These are phyloP conservation scores for Xerocomellus intermedius DNA, from an alignment of 768 basidiomycete genomes.

Conservation along the genomic window DNA sequence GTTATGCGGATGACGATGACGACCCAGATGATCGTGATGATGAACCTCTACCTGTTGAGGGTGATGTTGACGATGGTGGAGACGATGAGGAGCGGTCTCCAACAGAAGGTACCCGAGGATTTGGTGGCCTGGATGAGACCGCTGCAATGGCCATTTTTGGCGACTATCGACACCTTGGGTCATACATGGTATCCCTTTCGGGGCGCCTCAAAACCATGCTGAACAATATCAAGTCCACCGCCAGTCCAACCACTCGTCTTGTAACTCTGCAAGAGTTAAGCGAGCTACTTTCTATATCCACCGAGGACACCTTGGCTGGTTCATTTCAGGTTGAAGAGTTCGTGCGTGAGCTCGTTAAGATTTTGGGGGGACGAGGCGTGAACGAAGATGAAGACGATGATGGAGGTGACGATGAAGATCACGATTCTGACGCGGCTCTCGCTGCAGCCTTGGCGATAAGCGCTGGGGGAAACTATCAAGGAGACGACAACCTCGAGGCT, in stretches of 20 bases:
- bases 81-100: constrained; percentile 38
- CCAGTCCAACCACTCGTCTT: constrained; percentile 82
- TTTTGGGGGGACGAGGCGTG: constrained; percentile 77
- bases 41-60: constrained; percentile 44
- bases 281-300: constrained; percentile 93
- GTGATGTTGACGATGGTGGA: constrained; percentile 45
- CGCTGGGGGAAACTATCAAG: constrained; percentile 62
- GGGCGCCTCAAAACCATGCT: constrained; percentile 88
- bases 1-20: constrained; percentile 40
- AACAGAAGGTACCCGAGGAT: constrained; percentile 36
- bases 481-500: constrained; percentile 87
- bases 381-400: constrained; percentile 74
- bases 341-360: constrained; percentile 87
- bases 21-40: constrained; percentile 49
- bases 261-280: constrained; percentile 92
- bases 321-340: constrained; percentile 95
- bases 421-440: constrained; percentile 83
- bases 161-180: constrained; percentile 84
- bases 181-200: constrained; percentile 90
- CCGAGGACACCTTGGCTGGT: constrained; percentile 93
- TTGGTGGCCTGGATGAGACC: constrained; percentile 62
- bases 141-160: constrained; percentile 80
- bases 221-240: constrained; percentile 80
- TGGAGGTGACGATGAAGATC: constrained; percentile 60
- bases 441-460: constrained; percentile 88